Conservation (phyloP, 2,329 filamentous ascomycete genomes). For the Ophiobolus disseminans region DNA sequence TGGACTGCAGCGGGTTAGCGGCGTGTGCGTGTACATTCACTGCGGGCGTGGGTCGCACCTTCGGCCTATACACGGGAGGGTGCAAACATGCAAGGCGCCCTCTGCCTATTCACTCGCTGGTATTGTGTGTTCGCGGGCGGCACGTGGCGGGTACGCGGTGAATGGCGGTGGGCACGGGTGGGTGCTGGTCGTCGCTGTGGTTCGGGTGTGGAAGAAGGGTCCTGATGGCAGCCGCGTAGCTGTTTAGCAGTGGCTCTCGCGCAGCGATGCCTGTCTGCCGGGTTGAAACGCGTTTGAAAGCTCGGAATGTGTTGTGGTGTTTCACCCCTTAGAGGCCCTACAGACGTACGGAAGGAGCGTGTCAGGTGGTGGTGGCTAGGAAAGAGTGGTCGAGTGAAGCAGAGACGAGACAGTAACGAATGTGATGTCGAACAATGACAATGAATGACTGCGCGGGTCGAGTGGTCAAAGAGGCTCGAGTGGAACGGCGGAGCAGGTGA, state of each 20-base stretch:
- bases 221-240: conserved; percentile 19
- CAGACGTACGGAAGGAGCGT: conserved; percentile 39
- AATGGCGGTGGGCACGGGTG: conserved; percentile 7
- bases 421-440: conserved; percentile 37
- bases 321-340: conserved; percentile 36
- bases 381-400: conserved; percentile 11
- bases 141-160: conserved; percentile 6
- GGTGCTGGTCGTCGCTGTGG: conserved; percentile 6
- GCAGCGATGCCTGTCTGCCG: conserved; percentile 42
- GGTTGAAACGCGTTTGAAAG: conserved; percentile 44
- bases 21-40: conserved; percentile 8
- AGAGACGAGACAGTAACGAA: conserved; percentile 29
- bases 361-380: conserved; percentile 13
- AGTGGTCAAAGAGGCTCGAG: conserved; percentile 11
- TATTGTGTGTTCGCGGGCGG: conserved; percentile 12
- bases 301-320: conserved; percentile 47
- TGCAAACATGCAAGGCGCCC: conserved; percentile 32
- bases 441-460: conserved; percentile 26
- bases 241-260: conserved; percentile 39
- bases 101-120: conserved; percentile 7
- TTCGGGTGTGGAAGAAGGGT: conserved; percentile 17
- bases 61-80: conserved; percentile 28
- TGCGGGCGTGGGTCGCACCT: conserved; percentile 25
- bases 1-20: conserved; percentile 33
- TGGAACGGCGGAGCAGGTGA: not conserved